phyloP scores from a whole-genome alignment of 2,329 filamentous ascomycete genomes.

The Boeremia exigua region DNA sequence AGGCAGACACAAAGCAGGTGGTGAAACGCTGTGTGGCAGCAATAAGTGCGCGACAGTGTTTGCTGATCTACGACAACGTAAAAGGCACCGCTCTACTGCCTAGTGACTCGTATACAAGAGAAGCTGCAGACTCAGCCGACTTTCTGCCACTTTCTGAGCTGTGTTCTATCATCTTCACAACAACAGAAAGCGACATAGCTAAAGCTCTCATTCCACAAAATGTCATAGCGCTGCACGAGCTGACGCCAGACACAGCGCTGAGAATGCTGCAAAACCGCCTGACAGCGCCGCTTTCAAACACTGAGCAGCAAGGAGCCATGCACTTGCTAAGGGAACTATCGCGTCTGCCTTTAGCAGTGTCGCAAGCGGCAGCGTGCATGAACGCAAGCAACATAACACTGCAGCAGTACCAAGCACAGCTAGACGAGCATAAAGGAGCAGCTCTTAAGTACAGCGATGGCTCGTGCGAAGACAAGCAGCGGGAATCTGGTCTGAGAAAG shows the following conservation, averaged over 20 bases:
- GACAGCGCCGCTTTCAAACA: conserved; percentile 1
- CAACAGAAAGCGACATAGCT: conserved; percentile 19
- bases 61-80: conserved; percentile 26
- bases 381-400: conserved; percentile 16
- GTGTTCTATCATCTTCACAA: conserved; percentile 27
- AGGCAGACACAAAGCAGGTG: conserved; percentile 26
- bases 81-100: conserved; percentile 30
- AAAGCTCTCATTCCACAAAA: conserved; percentile 22
- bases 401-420: conserved; percentile 19
- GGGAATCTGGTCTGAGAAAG: conserved; percentile 38
- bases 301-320: conserved; percentile 10
- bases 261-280: conserved; percentile 27
- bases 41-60: not conserved
- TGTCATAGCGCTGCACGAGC: conserved; percentile 20
- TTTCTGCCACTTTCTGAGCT: conserved; percentile 23
- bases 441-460: conserved; percentile 40
- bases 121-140: conserved; percentile 22
- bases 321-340: conserved; percentile 23
- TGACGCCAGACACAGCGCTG: conserved; percentile 22
- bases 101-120: not conserved
- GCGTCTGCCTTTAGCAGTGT: conserved; percentile 28
- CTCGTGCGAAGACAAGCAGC: conserved; percentile 36
- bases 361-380: conserved; percentile 26
- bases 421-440: conserved; percentile 34
- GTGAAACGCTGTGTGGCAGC: conserved; percentile 20